phyloP scores from a whole-genome alignment of 116 monocot species.

The Iris pallida region DNA sequence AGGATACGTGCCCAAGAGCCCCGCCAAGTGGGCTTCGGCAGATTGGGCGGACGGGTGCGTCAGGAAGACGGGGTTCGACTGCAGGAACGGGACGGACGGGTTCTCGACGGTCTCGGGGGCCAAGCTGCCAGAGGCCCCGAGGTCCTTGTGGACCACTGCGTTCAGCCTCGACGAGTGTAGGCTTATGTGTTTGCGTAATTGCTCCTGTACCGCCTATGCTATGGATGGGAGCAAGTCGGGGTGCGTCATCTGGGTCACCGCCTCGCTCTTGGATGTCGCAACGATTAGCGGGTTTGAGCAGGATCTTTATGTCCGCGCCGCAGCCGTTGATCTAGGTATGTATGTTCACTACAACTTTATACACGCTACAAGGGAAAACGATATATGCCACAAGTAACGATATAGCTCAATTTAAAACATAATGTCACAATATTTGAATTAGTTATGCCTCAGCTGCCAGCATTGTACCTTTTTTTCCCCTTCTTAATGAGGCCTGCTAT shows the following conservation, averaged over 20 bases:
- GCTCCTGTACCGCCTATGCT: slow-evolving; percentile 24
- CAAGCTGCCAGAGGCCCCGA: slow-evolving; percentile 20
- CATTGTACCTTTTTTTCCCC: too few relatives aligned
- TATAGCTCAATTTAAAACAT: too few relatives aligned
- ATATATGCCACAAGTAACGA: too few relatives aligned
- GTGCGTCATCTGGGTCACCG: slow-evolving; percentile 23
- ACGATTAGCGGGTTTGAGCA: neutral
- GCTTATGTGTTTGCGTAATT: slow-evolving; percentile 10
- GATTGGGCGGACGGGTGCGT: slow-evolving; percentile 10
- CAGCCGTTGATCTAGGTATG: too few relatives aligned
- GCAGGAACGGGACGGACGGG: slow-evolving; percentile 15
- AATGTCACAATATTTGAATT: too few relatives aligned
- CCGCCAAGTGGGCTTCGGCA: neutral
- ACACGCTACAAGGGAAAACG: too few relatives aligned
- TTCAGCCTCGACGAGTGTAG: neutral
- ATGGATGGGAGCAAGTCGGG: neutral
- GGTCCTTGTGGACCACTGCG: neutral
- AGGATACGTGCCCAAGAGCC: slow-evolving; percentile 6
- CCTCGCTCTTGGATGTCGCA: slow-evolving; percentile 15
- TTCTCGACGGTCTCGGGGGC: neutral
- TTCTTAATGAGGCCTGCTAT: too few relatives aligned
- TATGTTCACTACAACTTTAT: too few relatives aligned
- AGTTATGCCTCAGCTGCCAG: too few relatives aligned
- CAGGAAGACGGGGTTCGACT: slow-evolving; percentile 4
- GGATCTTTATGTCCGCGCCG: slow-evolving; percentile 10